Evolutionary conservation across 371 early-diverging fungal genomes (phyloP).

Genomic region (Mucor piriformis): DNA sequence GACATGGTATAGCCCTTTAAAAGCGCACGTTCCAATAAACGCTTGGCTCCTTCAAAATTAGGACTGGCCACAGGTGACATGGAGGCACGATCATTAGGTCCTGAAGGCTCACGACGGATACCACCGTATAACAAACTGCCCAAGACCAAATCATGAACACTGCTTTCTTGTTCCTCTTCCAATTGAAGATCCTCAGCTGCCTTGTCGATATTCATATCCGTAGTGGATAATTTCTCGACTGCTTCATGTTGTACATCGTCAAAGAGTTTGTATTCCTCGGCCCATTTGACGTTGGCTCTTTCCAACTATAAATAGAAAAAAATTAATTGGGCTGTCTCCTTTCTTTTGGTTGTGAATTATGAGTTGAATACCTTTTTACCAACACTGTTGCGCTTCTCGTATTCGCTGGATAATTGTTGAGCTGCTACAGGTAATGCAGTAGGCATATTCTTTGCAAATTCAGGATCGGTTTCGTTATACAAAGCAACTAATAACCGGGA

Average conservation of each 20-base stretch:
- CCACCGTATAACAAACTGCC: conserved; percentile 61
- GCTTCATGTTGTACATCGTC: conserved; percentile 60
- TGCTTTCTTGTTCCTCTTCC: conserved; percentile 30
- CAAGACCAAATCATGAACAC: conserved; percentile 53
- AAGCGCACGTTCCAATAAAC: conserved; percentile 55
- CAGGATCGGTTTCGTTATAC: conserved; percentile 63
- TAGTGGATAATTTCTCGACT: conserved; percentile 46
- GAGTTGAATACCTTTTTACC: conserved; percentile 60
- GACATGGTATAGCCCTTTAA: conserved; percentile 60
- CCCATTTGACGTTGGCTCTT: conserved; percentile 47
- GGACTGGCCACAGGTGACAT: conserved; percentile 60
- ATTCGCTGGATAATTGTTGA: conserved; percentile 54
- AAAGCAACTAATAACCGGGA: conserved; percentile 59
- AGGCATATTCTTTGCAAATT: conserved; percentile 58
- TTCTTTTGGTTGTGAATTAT: too few relatives aligned
- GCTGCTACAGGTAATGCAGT: conserved; percentile 62
- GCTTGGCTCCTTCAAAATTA: conserved; percentile 60
- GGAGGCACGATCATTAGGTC: conserved; percentile 40
- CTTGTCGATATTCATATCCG: conserved; percentile 58
- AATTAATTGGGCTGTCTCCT: too few relatives aligned
- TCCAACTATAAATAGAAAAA: conserved; percentile 40
- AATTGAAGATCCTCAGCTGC: conserved; percentile 50
- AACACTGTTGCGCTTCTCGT: conserved; percentile 60
- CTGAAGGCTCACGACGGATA: conserved; percentile 49
- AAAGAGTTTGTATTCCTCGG: conserved; percentile 52